These are phyloP conservation scores for Hericium erinaceus DNA, from an alignment of 768 basidiomycete genomes.

Conservation along the genomic window DNA sequence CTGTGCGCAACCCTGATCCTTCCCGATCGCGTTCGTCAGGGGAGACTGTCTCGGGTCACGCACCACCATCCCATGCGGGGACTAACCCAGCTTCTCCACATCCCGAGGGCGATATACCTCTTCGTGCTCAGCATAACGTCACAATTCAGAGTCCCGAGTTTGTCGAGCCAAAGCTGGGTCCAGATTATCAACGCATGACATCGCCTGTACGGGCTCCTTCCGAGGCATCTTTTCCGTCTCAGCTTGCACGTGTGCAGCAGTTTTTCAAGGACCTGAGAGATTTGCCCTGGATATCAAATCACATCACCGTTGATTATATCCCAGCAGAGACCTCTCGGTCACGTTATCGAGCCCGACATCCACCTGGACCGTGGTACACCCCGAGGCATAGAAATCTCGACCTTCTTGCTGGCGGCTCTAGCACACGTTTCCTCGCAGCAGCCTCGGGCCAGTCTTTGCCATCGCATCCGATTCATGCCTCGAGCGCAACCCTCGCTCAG, in stretches of 20 bases:
- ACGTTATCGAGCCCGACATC: background rate
- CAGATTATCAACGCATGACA: slow-evolving; percentile 12
- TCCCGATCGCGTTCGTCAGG: slow-evolving; percentile 1
- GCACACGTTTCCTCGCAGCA: slow-evolving; percentile 1
- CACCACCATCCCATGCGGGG: background rate
- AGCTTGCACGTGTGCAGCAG: slow-evolving; percentile 9
- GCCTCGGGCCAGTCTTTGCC: background rate
- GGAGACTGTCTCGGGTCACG: background rate
- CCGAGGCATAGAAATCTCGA: slow-evolving; percentile 7
- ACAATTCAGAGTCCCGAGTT: slow-evolving; percentile 11
- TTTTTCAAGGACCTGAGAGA: slow-evolving; percentile 12
- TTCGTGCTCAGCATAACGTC: background rate
- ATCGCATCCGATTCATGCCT: background rate
- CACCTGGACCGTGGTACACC: slow-evolving; percentile 11
- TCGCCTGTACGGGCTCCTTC: background rate
- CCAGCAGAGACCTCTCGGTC: slow-evolving; percentile 5
- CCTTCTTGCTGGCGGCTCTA: slow-evolving; percentile 5
- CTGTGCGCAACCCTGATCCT: slow-evolving; percentile 14
- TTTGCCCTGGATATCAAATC: slow-evolving; percentile 12
- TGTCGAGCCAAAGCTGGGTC: slow-evolving; percentile 4
- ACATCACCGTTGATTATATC: slow-evolving; percentile 11
- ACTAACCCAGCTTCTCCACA: background rate
- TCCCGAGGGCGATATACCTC: background rate
- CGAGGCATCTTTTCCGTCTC: slow-evolving; percentile 5
- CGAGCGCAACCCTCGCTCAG: background rate